Conservation (phyloP, 1,284 basidiomycete genomes). For the Ustilago vetiveriae region DNA sequence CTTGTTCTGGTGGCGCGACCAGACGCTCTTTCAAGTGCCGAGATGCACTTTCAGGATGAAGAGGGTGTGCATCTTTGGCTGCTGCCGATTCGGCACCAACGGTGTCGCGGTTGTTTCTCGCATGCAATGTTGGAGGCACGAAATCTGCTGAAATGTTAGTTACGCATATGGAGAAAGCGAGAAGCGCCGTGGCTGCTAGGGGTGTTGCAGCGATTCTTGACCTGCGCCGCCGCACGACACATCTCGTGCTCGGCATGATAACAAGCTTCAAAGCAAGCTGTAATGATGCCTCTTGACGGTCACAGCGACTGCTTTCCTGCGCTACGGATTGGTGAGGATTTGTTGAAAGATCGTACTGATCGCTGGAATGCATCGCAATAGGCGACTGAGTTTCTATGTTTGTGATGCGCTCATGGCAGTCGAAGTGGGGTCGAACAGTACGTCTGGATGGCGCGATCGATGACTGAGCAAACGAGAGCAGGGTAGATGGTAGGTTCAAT, state of each 20-base stretch:
- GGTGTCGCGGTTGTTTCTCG: neutral
- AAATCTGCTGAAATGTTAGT: too few relatives aligned
- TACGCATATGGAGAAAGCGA: slow-evolving; percentile 10
- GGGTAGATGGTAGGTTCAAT: too few relatives aligned
- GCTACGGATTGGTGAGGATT: too few relatives aligned
- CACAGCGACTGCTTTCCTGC: too few relatives aligned
- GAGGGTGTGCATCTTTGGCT: neutral
- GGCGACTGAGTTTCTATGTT: slow-evolving; percentile 19
- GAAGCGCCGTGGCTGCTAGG: neutral
- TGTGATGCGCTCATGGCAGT: slow-evolving; percentile 25
- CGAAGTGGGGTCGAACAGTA: neutral
- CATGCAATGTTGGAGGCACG: slow-evolving; percentile 1
- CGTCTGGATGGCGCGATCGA: too few relatives aligned
- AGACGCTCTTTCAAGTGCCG: neutral
- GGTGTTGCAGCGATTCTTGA: neutral
- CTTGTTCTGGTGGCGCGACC: neutral
- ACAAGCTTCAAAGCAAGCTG: neutral
- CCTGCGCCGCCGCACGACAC: neutral
- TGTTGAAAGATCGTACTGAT: neutral
- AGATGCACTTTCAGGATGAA: neutral
- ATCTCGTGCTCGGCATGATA: neutral
- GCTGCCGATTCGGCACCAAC: neutral
- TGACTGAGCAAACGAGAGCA: too few relatives aligned
- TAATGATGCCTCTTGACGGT: too few relatives aligned
- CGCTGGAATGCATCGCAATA: slow-evolving; percentile 7